Evolutionary conservation across 2,329 filamentous ascomycete species (phyloP).

Genomic region (Ophiostoma quercus): DNA sequence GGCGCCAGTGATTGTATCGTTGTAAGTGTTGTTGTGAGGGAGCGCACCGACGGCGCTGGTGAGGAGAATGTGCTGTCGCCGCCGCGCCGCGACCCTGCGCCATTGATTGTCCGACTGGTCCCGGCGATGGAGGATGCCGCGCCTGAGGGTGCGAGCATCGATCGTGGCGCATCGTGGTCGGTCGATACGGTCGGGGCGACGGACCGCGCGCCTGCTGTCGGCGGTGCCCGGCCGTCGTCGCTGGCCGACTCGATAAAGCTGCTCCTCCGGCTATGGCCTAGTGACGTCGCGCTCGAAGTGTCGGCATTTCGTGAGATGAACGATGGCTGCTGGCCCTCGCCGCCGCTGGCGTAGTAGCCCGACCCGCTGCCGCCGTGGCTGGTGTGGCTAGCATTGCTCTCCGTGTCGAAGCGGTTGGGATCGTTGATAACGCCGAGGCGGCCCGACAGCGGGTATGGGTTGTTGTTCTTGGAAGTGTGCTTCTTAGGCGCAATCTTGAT

Average conservation of each 20-base stretch:
- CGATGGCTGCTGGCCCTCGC: constrained; percentile 36
- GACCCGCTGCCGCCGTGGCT: constrained; percentile 2
- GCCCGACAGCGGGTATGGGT: constrained; percentile 85
- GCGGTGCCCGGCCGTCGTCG: constrained; percentile 54
- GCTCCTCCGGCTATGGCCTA: constrained; percentile 45
- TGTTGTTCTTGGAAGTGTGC: constrained; percentile 64
- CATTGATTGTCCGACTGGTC: constrained; percentile 65
- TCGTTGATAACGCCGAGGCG: constrained; percentile 37
- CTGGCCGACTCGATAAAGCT: constrained; percentile 57
- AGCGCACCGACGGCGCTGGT: constrained; percentile 72
- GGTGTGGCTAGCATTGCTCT: constrained; percentile 9
- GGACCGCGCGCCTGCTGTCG: constrained; percentile 63
- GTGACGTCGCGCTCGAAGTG: constrained; percentile 48
- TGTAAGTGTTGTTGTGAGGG: constrained; percentile 75
- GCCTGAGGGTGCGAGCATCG: constrained; percentile 67
- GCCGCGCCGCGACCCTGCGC: constrained; percentile 57
- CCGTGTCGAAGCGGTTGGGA: constrained; percentile 18
- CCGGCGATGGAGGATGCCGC: constrained; percentile 59
- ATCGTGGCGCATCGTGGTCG: constrained; percentile 69
- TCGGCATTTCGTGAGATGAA: constrained; percentile 41
- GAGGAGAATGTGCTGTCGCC: constrained; percentile 75
- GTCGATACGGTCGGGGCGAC: constrained; percentile 77
- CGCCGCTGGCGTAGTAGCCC: constrained; percentile 2
- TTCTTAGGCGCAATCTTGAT: constrained; percentile 51
- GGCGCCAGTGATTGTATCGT: constrained; percentile 74